phyloP scores from a whole-genome alignment of 2,329 filamentous ascomycete genomes.

The Alternaria brassicicola region DNA sequence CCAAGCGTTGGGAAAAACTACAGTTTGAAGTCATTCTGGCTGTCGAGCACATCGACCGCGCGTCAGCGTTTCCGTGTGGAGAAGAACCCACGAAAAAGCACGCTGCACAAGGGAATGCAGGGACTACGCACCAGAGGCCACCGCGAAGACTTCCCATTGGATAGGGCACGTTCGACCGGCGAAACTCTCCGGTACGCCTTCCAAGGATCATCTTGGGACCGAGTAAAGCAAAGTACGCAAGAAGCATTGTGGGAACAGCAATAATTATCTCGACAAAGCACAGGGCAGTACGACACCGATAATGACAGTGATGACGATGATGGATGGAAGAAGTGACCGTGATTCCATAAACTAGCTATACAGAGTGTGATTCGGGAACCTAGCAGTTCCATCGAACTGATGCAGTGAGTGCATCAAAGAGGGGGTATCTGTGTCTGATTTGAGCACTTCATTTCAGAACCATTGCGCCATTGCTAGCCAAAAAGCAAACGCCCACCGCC shows the following conservation, averaged over 20 bases:
- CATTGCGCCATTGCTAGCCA: slow-evolving; percentile 21
- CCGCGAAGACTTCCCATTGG: background rate
- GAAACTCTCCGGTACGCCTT: background rate
- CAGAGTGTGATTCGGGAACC: background rate
- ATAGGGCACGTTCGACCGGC: background rate
- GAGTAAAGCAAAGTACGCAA: background rate
- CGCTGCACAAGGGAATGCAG: background rate
- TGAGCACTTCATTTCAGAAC: slow-evolving; percentile 43
- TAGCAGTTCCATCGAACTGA: slow-evolving; percentile 9
- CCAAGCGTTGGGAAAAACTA: background rate
- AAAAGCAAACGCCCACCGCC: slow-evolving; percentile 1
- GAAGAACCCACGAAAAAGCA: background rate
- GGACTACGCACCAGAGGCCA: background rate
- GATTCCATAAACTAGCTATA: slow-evolving; percentile 5
- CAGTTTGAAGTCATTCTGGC: background rate
- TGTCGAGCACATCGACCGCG: background rate
- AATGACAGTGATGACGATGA: background rate
- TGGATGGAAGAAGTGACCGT: background rate
- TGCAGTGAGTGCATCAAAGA: slow-evolving; percentile 7
- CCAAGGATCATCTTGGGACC: background rate
- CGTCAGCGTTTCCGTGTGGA: background rate
- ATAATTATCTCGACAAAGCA: background rate
- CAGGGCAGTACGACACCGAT: background rate
- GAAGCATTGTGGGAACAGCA: background rate
- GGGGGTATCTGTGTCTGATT: slow-evolving; percentile 37